These are phyloP conservation scores for Collybia sp. DNA, from an alignment of 768 basidiomycete species.

Conservation along the genomic window DNA sequence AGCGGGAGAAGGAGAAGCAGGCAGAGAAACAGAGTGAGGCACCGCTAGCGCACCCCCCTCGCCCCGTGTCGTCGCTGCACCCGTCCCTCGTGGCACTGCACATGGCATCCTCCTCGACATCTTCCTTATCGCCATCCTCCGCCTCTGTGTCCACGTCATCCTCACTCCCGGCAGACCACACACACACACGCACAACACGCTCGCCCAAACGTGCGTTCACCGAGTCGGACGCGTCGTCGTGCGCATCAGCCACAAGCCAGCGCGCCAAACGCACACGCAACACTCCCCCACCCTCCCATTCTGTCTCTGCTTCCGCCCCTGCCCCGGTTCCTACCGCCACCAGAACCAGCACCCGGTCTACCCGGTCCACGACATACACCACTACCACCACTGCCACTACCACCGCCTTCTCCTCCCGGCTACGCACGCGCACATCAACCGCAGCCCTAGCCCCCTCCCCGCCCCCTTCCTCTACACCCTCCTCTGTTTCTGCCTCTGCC, in stretches of 20 bases:
- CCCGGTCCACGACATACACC: conserved; percentile 11
- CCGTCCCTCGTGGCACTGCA: conserved; percentile 21
- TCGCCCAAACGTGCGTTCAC: conserved; percentile 32
- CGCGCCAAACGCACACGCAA: conserved; percentile 7
- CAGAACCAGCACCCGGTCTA: conserved; percentile 1
- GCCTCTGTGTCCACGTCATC: conserved; percentile 2
- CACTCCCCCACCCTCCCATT: not conserved
- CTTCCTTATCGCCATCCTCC: conserved; percentile 17
- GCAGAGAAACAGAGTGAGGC: conserved; percentile 8
- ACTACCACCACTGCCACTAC: conserved; percentile 5
- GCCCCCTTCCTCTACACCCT: conserved; percentile 16
- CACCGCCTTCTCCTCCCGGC: conserved; percentile 8
- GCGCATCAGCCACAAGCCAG: conserved; percentile 3
- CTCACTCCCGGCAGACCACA: not conserved
- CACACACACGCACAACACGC: conserved; percentile 30
- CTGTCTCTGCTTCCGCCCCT: not conserved
- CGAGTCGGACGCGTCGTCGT: conserved; percentile 21
- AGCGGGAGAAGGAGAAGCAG: conserved; percentile 13
- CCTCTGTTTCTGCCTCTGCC: conserved; percentile 14
- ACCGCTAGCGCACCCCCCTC: not conserved
- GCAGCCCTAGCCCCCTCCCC: conserved; percentile 14
- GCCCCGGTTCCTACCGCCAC: not conserved
- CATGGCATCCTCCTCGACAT: conserved; percentile 28
- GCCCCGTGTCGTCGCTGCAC: conserved; percentile 10
- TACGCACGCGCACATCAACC: conserved; percentile 4